Evolutionary conservation across 2,329 filamentous ascomycete species (phyloP).

Genomic region (Colletotrichum truncatum): DNA sequence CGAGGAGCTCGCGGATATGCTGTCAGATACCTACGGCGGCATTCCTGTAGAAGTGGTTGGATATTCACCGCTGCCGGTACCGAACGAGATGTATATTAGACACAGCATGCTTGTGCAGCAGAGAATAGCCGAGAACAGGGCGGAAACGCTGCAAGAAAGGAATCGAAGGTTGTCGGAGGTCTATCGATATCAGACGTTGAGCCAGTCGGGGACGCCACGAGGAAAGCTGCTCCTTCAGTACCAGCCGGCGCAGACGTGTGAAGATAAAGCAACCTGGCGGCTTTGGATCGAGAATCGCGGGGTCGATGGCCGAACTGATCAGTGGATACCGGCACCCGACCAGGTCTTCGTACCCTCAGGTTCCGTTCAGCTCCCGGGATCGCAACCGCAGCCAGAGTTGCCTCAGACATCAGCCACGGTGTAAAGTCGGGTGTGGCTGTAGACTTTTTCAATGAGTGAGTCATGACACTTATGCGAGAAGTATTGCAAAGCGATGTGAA

Average conservation of each 20-base stretch:
- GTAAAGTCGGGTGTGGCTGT: too few species aligned
- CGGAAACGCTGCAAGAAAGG: not conserved
- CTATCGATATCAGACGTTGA: not conserved
- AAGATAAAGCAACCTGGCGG: not conserved
- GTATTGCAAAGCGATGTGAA: too few species aligned
- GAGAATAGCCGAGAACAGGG: too few species aligned
- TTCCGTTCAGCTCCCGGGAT: too few species aligned
- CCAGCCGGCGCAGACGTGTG: not conserved
- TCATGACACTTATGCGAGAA: too few species aligned
- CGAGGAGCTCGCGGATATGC: not conserved
- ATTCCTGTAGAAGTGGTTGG: not conserved
- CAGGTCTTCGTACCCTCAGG: too few species aligned
- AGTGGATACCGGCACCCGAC: not conserved
- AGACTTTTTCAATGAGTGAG: too few species aligned
- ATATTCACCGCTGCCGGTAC: not conserved
- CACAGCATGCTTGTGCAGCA: too few species aligned
- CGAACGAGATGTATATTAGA: not conserved
- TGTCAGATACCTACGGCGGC: not conserved
- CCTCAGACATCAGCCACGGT: too few species aligned
- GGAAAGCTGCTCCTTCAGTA: slow-evolving; percentile 22
- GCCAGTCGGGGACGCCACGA: not conserved
- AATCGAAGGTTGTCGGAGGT: not conserved
- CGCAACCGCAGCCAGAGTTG: too few species aligned
- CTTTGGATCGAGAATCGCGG: slow-evolving; percentile 30
- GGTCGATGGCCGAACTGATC: slow-evolving; percentile 37